A percentile compares a stretch with the other conserved stretches of the same genome.
These are phyloP conservation scores for Niveomyces coronatus DNA, from an alignment of 2,329 filamentous ascomycete genomes.

Conservation along the genomic window DNA sequence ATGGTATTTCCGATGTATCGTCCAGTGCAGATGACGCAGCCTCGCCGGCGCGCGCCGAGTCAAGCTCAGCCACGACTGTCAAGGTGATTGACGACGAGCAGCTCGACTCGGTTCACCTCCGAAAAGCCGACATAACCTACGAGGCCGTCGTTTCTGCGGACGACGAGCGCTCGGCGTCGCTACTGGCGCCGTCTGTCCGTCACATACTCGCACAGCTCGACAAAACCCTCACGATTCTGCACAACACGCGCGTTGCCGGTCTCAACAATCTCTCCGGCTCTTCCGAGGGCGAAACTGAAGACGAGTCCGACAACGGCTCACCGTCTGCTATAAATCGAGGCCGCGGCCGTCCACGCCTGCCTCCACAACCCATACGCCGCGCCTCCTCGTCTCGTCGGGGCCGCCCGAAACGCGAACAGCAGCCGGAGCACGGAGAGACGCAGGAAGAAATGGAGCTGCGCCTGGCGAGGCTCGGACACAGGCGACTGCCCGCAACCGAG, in stretches of 20 bases:
- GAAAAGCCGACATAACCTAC: slow-evolving; percentile 19
- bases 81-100: background rate
- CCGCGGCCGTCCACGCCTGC: slow-evolving; percentile 10
- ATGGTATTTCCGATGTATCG: slow-evolving; percentile 1
- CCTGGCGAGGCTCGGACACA: slow-evolving; percentile 32
- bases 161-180: slow-evolving; percentile 53
- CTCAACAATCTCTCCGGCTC: slow-evolving; percentile 30
- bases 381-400: slow-evolving; percentile 20
- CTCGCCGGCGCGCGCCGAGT: background rate
- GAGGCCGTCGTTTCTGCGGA: slow-evolving; percentile 54
- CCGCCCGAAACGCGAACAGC: slow-evolving; percentile 29
- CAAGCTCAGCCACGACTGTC: background rate
- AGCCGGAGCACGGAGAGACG: slow-evolving; percentile 33
- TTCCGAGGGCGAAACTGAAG: slow-evolving; percentile 21
- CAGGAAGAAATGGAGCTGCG: slow-evolving; percentile 35
- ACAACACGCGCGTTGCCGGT: slow-evolving; percentile 49
- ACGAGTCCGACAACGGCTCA: slow-evolving; percentile 18
- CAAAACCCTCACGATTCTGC: slow-evolving; percentile 56
- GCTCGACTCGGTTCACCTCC: background rate
- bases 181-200: slow-evolving; percentile 60
- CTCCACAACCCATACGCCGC: slow-evolving; percentile 7
- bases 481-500: slow-evolving; percentile 18
- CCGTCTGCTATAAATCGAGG: background rate
- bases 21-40: background rate
- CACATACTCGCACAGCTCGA: slow-evolving; percentile 64